Evolutionary conservation across 2,329 filamentous ascomycete species (phyloP), one percentile per base, ranked within the genome.

Genomic region (Stenocarpella maydis): DNA sequence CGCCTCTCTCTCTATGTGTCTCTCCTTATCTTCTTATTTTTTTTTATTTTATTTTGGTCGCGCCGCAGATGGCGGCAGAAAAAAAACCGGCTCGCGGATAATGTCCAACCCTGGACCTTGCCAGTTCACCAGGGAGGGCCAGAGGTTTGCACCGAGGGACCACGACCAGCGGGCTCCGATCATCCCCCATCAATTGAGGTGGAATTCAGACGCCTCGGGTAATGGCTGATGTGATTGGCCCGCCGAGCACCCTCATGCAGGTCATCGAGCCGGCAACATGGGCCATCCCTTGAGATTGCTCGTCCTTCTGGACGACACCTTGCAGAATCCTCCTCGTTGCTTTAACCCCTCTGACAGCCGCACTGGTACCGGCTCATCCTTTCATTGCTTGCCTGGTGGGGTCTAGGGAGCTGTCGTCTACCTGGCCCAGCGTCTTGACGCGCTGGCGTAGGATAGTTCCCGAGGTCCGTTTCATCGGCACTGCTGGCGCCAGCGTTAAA

Each of bases 191-290:
- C 47, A 69, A 69, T 53, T 55, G 61, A 66, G 52, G 61, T 66
- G 47, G 39, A 69, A 60, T 69, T 68, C 67, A 69, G 67, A 66
- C 43, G 61, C 50, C 69, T 72, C 71, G 71, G 69, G 71, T 72
- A 72, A 70, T 72, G 61, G 37, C 10, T 66, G 15, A 37, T 67
- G 60, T 71, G 60, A 72, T 72, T 72, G 71, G 71, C 31, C 49
- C 61, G 52, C 54, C 47, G 41, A 58, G 66, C 31, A 37, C 41
- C 61, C 49, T 65, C 47, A 68, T 71, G 69, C 71, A 72, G 41
- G 66, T 69, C 71, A 67, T 72, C 66, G 43, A 65, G 39, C 31
- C 39, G 24, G 37, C 45, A 61, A 69, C 67, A 71, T 69, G 70
- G 70, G 65, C 67, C 43, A 71, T 58, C 70, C 70, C 70, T 65